Evolutionary conservation across 768 basidiomycete genomes (phyloP), one percentile per base, ranked within the genome.

Genomic region (Suillus luteus): DNA sequence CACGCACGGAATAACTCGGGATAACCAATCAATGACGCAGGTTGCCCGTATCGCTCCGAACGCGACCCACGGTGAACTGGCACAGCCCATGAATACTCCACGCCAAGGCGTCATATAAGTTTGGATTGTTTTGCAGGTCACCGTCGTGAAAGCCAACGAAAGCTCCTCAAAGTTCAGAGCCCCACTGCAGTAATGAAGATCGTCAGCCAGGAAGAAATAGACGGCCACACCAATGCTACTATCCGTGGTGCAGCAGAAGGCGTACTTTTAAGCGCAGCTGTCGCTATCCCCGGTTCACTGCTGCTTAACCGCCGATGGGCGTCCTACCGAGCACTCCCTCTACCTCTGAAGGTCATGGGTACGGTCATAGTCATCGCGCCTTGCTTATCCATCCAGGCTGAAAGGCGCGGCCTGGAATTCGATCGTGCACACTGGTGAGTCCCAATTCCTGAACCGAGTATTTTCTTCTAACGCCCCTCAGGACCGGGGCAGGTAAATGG

Each of bases 301-400:
- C 76, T 80, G 68, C 79, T 85, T 22, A 79, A 91, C 64, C 81
- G 80, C 19, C 74, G 76, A 37, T 86, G 81, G 69, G 75, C 85
- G 0, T 83, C 85, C 66, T 93, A 91, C 73, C 85, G 88, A 64
- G 68, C 78, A 0, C 80, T 94, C 0, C 91, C 90, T 0, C 72
- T 84, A 0, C 85, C 89, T 0, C 78, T 94, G 49, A 93, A 93
- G 70, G 79, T 85, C 0, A 79, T 93, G 1, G 88, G 88, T 17
- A 76, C 86, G n/a, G 80, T 93, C 61, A 79, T 91, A 58, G 62
- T 92, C 62, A 81, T 88, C 57, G 86, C 86, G 0, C 92, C 92
- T 0, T 75, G 82, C 54, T 77, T 89, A 24, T 83, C 88, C 22
- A 90, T 94, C 51, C 85, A 88, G 65, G 92, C 88, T 6, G 92